Conservation (phyloP, 2,329 filamentous ascomycete genomes). For the Monosporascus sp. region DNA sequence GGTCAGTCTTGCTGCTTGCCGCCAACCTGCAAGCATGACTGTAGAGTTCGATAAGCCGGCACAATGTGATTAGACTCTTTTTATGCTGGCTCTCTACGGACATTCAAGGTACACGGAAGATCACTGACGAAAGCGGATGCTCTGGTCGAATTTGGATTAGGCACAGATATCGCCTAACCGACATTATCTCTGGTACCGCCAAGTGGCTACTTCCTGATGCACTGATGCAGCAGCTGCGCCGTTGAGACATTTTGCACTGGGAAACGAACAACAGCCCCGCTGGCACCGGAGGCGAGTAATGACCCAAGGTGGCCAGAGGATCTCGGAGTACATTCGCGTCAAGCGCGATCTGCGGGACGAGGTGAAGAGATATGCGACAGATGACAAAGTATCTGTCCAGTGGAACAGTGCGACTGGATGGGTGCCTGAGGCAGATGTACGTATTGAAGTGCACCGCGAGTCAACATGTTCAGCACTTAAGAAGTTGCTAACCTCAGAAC, state of each 20-base stretch:
- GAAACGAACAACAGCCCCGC: neutral
- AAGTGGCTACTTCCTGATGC: constrained; percentile 6
- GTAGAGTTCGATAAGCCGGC: constrained; percentile 4
- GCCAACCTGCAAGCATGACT: neutral
- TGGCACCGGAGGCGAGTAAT: constrained; percentile 3
- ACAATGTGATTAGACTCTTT: constrained; percentile 1
- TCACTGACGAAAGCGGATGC: constrained; percentile 4
- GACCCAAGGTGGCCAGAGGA: constrained; percentile 2
- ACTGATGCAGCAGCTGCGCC: constrained; percentile 3
- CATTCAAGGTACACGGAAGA: constrained; percentile 8
- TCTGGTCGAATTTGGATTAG: constrained; percentile 1
- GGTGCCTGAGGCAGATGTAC: neutral
- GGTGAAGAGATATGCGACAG: neutral
- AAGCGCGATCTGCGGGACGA: neutral
- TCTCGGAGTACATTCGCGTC: constrained; percentile 4
- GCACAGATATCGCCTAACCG: neutral
- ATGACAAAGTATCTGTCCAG: neutral
- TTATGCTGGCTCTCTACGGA: neutral
- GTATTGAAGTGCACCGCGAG: constrained; percentile 3
- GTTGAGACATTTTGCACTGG: neutral
- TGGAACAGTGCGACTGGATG: constrained; percentile 4
- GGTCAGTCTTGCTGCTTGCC: constrained; percentile 3
- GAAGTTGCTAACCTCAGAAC: neutral
- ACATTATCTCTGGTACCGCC: neutral
- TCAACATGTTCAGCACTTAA: constrained; percentile 4